Evolutionary conservation across 1,284 basidiomycete genomes (phyloP).

Genomic region (Leccinum angustisporum): DNA sequence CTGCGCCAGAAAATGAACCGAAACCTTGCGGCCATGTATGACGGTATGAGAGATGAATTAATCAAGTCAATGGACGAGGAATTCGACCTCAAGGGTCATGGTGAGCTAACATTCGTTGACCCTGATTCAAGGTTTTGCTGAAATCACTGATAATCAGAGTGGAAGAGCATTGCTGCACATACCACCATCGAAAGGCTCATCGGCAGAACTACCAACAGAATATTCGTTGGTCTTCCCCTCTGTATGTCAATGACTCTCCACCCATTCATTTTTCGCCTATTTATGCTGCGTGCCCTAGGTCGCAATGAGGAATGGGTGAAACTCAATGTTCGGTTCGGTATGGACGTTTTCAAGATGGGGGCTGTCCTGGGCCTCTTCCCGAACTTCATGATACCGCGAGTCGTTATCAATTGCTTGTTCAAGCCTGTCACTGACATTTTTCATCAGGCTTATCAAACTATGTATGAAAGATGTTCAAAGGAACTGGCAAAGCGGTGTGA

Average conservation of each 20-base stretch:
- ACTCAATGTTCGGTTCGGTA: slow-evolving; percentile 36
- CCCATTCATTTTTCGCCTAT: neutral
- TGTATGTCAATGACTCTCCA: slow-evolving; percentile 28
- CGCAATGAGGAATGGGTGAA: slow-evolving; percentile 37
- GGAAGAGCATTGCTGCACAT: slow-evolving; percentile 28
- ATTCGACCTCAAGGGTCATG: slow-evolving; percentile 17
- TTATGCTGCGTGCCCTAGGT: slow-evolving; percentile 29
- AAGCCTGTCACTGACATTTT: neutral
- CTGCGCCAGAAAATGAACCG: slow-evolving; percentile 33
- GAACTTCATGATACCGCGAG: slow-evolving; percentile 39
- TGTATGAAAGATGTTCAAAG: slow-evolving; percentile 9
- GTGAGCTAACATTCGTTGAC: slow-evolving; percentile 11
- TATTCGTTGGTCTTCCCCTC: slow-evolving; percentile 41
- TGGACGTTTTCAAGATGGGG: slow-evolving; percentile 34
- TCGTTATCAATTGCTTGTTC: neutral
- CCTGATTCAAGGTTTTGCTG: neutral
- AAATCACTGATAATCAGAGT: slow-evolving; percentile 23
- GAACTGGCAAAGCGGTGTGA: slow-evolving; percentile 15
- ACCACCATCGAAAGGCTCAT: slow-evolving; percentile 28
- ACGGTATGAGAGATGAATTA: slow-evolving; percentile 37
- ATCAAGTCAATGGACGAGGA: slow-evolving; percentile 29
- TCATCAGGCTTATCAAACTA: slow-evolving; percentile 6
- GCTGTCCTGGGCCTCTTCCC: slow-evolving; percentile 38
- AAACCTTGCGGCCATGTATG: slow-evolving; percentile 27
- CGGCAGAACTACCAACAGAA: slow-evolving; percentile 37